A percentile compares a stretch with the other conserved stretches of the same genome.
Conservation (phyloP, 2,329 filamentous ascomycete genomes). For the Colletotrichum higginsianum region DNA sequence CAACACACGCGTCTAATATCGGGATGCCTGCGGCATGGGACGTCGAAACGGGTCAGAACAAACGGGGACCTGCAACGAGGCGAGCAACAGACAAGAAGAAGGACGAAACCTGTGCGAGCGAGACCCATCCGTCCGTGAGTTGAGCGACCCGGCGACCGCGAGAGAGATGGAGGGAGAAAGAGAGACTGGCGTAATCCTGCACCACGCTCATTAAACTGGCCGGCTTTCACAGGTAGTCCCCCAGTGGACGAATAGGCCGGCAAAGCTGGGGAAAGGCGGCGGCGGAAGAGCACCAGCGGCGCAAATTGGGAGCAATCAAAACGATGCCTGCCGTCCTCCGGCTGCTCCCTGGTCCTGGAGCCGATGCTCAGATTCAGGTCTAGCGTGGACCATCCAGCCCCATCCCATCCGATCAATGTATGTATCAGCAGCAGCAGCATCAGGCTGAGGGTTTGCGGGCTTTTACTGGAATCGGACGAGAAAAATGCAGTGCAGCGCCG, state of each 20-base stretch:
- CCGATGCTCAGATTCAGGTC: conserved; percentile 22
- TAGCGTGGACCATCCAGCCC: conserved; percentile 14
- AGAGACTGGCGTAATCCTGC: conserved; percentile 35
- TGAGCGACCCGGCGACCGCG: not conserved
- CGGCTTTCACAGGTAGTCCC: not conserved
- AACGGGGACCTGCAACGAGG: conserved; percentile 1
- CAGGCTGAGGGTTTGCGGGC: conserved; percentile 26
- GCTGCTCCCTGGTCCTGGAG: conserved; percentile 4
- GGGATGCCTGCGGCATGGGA: conserved; percentile 25
- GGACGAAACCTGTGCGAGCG: not conserved
- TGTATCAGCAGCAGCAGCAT: too few species aligned
- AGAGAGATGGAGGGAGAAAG: not conserved
- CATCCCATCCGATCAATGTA: conserved; percentile 10
- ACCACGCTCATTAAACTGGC: conserved; percentile 23
- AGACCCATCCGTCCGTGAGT: not conserved
- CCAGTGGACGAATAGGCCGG: conserved; percentile 16
- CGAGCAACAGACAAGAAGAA: conserved; percentile 14
- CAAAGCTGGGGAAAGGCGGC: conserved; percentile 25
- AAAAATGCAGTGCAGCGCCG: conserved; percentile 17
- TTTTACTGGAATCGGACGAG: conserved; percentile 28
- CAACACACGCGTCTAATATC: conserved; percentile 24
- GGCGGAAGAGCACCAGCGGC: conserved; percentile 15
- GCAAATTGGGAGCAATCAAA: conserved; percentile 38
- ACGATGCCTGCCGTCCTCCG: conserved; percentile 12
- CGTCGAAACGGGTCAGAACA: conserved; percentile 10